Conservation (phyloP, 306 rosid genomes). For the Alnus rubra region DNA sequence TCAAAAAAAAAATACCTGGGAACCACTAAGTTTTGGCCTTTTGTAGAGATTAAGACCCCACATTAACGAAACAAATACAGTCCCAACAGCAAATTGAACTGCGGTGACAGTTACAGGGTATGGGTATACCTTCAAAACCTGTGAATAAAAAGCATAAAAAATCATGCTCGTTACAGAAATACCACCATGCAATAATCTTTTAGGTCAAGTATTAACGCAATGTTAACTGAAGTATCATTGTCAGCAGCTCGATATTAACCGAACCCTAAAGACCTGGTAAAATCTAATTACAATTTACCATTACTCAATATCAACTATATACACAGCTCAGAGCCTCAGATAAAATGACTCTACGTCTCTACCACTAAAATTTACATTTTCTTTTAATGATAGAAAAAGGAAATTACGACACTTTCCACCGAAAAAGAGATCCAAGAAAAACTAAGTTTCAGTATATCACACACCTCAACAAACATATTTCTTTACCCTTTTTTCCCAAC, state of each 20-base stretch:
- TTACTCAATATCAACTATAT: neutral
- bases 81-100: constrained; percentile 72
- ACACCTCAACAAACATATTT: neutral
- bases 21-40: constrained; percentile 61
- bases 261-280: neutral
- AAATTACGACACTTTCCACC: neutral
- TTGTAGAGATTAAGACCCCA: constrained; percentile 83
- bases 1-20: constrained; percentile 82
- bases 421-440: neutral
- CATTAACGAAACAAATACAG: constrained; percentile 65
- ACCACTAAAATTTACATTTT: neutral
- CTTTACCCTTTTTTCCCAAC: neutral
- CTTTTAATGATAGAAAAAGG: neutral
- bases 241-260: neutral
- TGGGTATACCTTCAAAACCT: constrained; percentile 83
- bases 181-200: neutral
- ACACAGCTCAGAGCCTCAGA: neutral
- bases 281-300: neutral
- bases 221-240: neutral
- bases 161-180: neutral
- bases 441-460: neutral
- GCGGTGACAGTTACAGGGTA: constrained; percentile 69
- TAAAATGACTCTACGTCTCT: neutral
- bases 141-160: constrained; percentile 27
- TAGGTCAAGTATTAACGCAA: neutral